Conservation (phyloP, 345 rosid genomes). For the Lumnitzera littorea region DNA sequence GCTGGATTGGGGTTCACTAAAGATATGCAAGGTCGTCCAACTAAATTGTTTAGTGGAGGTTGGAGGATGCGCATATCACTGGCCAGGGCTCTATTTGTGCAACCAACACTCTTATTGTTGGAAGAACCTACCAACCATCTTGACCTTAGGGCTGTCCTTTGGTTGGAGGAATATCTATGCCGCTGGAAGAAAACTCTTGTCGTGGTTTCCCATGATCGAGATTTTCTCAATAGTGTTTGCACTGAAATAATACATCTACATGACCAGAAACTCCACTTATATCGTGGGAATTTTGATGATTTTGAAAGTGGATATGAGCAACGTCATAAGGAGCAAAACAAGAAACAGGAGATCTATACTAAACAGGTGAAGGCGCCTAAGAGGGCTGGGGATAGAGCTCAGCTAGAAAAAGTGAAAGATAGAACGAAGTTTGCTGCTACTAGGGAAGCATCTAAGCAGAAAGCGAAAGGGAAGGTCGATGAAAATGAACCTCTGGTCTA, state of each 20-base stretch:
- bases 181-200: constrained; percentile 92
- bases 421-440: constrained; percentile 61
- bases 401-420: constrained; percentile 88
- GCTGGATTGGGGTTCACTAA: constrained; percentile 93
- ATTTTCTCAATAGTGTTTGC: constrained; percentile 89
- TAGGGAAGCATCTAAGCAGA: constrained; percentile 76
- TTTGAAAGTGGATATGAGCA: constrained; percentile 87
- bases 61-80: constrained; percentile 99
- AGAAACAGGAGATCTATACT: constrained; percentile 62
- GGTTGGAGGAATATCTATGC: constrained; percentile 88
- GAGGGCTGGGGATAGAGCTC: constrained; percentile 69
- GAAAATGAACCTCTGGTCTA: constrained; percentile 67
- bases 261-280: constrained; percentile 69
- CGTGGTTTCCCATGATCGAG: constrained; percentile 94
- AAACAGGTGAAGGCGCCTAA: constrained; percentile 87
- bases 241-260: constrained; percentile 88
- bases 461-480: constrained; percentile 63
- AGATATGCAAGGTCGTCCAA: constrained; percentile 79
- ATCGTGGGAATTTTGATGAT: constrained; percentile 81
- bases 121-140: constrained; percentile 99
- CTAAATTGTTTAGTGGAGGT: constrained; percentile 89
- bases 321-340: constrained; percentile 85
- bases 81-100: constrained; percentile 93
- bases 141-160: constrained; percentile 88
- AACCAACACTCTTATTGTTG: constrained; percentile 77